A percentile compares a stretch with the other conserved stretches of the same genome.
Conservation (phyloP, 176 grass and related monocot species). For the Carex pumila region DNA sequence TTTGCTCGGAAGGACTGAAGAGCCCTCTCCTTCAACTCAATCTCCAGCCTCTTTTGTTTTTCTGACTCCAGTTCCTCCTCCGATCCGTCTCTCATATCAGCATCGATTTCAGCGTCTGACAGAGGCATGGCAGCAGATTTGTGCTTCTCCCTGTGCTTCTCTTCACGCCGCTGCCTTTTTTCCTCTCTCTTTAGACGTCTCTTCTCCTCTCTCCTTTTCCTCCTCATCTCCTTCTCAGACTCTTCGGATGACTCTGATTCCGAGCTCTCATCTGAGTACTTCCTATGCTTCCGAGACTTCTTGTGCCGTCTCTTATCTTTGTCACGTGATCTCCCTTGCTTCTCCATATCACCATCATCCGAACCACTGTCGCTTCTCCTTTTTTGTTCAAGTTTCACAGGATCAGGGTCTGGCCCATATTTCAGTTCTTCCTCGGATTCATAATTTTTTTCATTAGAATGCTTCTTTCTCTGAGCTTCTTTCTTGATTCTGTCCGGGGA, state of each 20-base stretch:
- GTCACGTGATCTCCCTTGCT: constrained; percentile 26
- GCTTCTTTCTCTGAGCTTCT: constrained; percentile 11
- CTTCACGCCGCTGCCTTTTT: constrained; percentile 59
- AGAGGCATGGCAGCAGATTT: constrained; percentile 20
- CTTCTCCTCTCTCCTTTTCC: constrained; percentile 66
- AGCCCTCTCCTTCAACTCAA: constrained; percentile 78
- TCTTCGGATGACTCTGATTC: constrained; percentile 50
- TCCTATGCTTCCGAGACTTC: constrained; percentile 52
- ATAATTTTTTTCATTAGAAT: neutral
- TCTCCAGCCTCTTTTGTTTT: constrained; percentile 71
- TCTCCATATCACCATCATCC: constrained; percentile 44
- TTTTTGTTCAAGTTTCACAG: constrained; percentile 30
- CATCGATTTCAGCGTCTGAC: constrained; percentile 41
- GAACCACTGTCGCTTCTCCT: constrained; percentile 34
- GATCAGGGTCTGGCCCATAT: constrained; percentile 36
- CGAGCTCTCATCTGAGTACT: constrained; percentile 39
- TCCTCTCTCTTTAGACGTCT: constrained; percentile 65
- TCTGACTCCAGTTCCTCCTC: constrained; percentile 31
- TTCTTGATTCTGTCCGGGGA: constrained; percentile 45
- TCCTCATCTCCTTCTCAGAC: constrained; percentile 56
- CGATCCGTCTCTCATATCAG: constrained; percentile 29
- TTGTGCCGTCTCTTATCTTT: constrained; percentile 57
- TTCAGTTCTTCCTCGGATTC: constrained; percentile 13
- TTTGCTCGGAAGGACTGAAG: constrained; percentile 76
- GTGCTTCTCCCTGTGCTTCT: constrained; percentile 52